phyloP scores from a whole-genome alignment of 176 grass and related monocot genomes.

The Bonia amplexicaulis region DNA sequence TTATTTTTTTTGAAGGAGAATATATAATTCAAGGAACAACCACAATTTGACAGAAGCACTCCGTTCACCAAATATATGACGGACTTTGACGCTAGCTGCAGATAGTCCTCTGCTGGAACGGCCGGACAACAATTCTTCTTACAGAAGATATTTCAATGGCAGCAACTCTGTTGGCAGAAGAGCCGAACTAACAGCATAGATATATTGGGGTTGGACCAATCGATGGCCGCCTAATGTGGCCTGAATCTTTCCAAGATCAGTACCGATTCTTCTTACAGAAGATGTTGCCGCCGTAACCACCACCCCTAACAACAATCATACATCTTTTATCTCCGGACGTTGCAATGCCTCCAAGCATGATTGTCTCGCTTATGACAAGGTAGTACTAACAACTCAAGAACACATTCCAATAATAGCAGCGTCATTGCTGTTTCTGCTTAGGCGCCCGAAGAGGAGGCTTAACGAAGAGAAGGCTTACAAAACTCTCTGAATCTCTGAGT shows the following conservation, averaged over 20 bases:
- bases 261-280: neutral
- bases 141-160: constrained; percentile 23
- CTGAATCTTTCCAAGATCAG: constrained; percentile 23
- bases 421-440: neutral
- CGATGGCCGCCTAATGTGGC: neutral
- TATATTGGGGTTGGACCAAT: neutral
- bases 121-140: neutral
- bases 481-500: too few species aligned
- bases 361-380: constrained; percentile 1
- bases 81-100: neutral
- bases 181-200: neutral
- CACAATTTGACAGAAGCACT: neutral
- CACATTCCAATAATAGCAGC: neutral
- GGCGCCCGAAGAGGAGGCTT: neutral
- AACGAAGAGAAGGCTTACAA: too few species aligned
- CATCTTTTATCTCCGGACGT: neutral
- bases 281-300: constrained; percentile 38
- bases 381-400: neutral
- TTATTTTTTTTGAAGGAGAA: too few species aligned
- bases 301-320: constrained; percentile 1
- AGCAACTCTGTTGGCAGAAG: neutral
- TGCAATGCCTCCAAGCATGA: constrained; percentile 25
- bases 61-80: neutral
- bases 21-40: neutral
- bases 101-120: neutral